Conservation (phyloP, 2,329 filamentous ascomycete genomes). For the Trichoderma lentiforme region DNA sequence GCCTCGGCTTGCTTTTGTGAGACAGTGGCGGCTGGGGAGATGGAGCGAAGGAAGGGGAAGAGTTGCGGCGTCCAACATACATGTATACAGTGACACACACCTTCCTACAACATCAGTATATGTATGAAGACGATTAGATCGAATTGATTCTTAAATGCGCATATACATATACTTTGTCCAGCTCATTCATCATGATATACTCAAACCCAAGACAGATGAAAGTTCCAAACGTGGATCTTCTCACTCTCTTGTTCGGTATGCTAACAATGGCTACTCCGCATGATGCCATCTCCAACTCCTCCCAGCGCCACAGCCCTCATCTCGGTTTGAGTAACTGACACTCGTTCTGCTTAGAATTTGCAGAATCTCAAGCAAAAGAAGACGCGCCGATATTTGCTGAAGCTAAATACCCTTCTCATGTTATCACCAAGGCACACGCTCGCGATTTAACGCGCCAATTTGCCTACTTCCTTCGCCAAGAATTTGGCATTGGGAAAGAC, state of each 20-base stretch:
- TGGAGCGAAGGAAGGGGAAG: neutral
- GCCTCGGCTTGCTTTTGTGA: neutral
- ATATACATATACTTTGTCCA: neutral
- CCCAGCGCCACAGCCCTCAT: neutral
- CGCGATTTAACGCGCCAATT: slow-evolving; percentile 49
- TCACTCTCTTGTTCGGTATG: slow-evolving; percentile 44
- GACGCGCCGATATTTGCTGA: slow-evolving; percentile 55
- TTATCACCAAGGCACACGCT: slow-evolving; percentile 51
- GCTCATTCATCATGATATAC: slow-evolving; percentile 35
- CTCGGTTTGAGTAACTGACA: neutral
- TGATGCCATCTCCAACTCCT: neutral
- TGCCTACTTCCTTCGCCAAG: slow-evolving; percentile 52
- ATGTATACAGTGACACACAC: neutral
- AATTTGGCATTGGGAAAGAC: slow-evolving; percentile 48
- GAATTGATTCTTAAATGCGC: neutral
- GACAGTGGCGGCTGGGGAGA: neutral
- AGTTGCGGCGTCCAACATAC: neutral
- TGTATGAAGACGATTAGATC: neutral
- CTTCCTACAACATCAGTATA: neutral
- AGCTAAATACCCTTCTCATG: slow-evolving; percentile 51
- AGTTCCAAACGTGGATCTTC: slow-evolving; percentile 40
- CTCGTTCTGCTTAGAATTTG: slow-evolving; percentile 33
- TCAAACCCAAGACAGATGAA: slow-evolving; percentile 26
- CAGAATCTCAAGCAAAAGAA: slow-evolving; percentile 36
- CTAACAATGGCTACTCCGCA: neutral